Conservation (phyloP, 2,329 filamentous ascomycete species). For the Fusarium setosum region DNA sequence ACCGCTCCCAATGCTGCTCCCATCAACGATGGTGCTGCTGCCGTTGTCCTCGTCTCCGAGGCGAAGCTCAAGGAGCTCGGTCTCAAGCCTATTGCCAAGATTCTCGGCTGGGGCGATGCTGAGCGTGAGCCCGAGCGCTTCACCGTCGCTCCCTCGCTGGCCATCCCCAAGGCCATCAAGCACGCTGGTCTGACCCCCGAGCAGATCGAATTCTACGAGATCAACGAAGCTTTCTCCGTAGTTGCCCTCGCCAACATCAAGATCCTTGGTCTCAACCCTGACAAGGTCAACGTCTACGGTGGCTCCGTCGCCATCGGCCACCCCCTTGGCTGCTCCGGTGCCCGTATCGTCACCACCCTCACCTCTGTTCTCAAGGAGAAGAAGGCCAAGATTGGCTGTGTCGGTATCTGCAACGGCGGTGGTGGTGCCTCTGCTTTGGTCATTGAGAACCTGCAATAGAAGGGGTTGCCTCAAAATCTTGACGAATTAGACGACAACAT, state of each 20-base stretch:
- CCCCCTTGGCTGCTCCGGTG: conserved; percentile 92
- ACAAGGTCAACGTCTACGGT: conserved; percentile 95
- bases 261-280: conserved; percentile 80
- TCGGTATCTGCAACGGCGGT: conserved; percentile 97
- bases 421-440: conserved; percentile 95
- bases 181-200: conserved; percentile 86
- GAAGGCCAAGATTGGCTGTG: conserved; percentile 92
- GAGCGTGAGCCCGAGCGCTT: conserved; percentile 93
- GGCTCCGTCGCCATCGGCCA: conserved; percentile 97
- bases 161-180: conserved; percentile 97
- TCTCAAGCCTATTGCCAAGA: conserved; percentile 94
- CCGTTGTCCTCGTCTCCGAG: conserved; percentile 93
- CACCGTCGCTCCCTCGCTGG: conserved; percentile 91
- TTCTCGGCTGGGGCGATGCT: conserved; percentile 96
- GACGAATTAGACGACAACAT: conserved; percentile 42
- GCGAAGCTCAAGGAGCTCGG: conserved; percentile 91
- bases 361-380: conserved; percentile 90
- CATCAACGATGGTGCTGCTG: conserved; percentile 93
- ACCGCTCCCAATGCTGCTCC: conserved; percentile 97
- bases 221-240: conserved; percentile 99
- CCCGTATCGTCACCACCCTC: conserved; percentile 91
- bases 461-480: conserved; percentile 23
- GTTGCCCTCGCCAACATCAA: conserved; percentile 98
- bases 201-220: conserved; percentile 93
- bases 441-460: conserved; percentile 77